Conservation (phyloP, 2,329 filamentous ascomycete species). For the Fusarium verticillioides region DNA sequence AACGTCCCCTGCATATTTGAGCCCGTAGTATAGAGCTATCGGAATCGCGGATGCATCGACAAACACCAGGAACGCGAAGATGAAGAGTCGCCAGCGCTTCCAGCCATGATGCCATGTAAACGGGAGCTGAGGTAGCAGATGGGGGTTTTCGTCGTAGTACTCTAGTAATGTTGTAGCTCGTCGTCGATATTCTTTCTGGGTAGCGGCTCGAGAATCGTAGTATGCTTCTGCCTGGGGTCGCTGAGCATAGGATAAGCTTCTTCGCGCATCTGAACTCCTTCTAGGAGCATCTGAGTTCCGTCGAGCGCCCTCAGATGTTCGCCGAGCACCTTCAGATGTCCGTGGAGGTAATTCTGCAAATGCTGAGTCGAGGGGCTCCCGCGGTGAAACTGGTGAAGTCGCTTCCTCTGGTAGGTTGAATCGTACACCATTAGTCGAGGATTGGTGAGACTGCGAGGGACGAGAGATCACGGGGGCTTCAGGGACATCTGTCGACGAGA, state of each 20-base stretch:
- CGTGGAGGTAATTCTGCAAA: constrained; percentile 41
- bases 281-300: constrained; percentile 38
- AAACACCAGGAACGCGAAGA: constrained; percentile 61
- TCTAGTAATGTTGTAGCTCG: constrained; percentile 52
- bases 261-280: constrained; percentile 41
- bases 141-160: constrained; percentile 54
- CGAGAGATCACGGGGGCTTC: constrained; percentile 16
- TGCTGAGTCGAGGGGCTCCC: constrained; percentile 26
- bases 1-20: constrained; percentile 55
- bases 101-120: constrained; percentile 56
- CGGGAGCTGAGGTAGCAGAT: constrained; percentile 53
- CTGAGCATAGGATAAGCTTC: constrained; percentile 51
- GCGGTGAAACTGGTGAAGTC: constrained; percentile 8
- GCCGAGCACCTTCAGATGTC: constrained; percentile 29
- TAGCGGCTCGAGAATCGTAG: constrained; percentile 55
- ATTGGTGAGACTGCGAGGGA: constrained; percentile 30
- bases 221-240: constrained; percentile 51
- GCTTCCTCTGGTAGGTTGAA: constrained; percentile 28
- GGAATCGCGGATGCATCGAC: constrained; percentile 58
- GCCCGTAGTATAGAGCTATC: constrained; percentile 63
- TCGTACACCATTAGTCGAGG: constrained; percentile 27
- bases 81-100: constrained; percentile 56
- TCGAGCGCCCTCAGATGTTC: constrained; percentile 27
- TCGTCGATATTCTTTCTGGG: constrained; percentile 49
- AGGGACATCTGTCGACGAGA: constrained; percentile 30